A percentile compares a stretch with the other conserved stretches of the same genome.
Evolutionary conservation across 805 yeast species (phyloP).

Genomic region (Teunomyces funiuensis): DNA sequence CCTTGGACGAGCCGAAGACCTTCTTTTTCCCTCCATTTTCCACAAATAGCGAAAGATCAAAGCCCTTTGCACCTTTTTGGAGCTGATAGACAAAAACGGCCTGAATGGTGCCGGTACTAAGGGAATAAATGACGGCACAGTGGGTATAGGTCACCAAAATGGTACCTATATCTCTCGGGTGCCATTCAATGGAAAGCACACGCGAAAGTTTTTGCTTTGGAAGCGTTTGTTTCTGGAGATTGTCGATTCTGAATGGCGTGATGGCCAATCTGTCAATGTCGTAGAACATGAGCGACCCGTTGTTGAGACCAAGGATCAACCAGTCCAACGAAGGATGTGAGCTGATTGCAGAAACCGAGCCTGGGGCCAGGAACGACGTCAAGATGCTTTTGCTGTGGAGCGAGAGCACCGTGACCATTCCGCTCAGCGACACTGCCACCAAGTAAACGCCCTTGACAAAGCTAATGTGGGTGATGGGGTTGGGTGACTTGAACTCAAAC

Average conservation of each 20-base stretch:
- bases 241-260: conserved; percentile 66
- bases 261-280: conserved; percentile 77
- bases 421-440: conserved; percentile 63
- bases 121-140: conserved; percentile 66
- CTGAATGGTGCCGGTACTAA: conserved; percentile 60
- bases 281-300: conserved; percentile 68
- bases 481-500: conserved; percentile 51
- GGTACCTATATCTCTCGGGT: conserved; percentile 86
- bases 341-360: conserved; percentile 65
- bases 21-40: conserved; percentile 42
- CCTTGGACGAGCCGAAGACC: conserved; percentile 38
- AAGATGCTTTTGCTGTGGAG: conserved; percentile 61
- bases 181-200: conserved; percentile 69
- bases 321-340: conserved; percentile 89
- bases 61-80: conserved; percentile 69
- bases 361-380: conserved; percentile 60
- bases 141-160: conserved; percentile 71
- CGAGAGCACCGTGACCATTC: conserved; percentile 67
- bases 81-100: conserved; percentile 59
- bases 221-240: conserved; percentile 61
- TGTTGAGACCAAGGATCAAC: conserved; percentile 75
- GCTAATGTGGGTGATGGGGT: conserved; percentile 53
- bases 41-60: conserved; percentile 26
- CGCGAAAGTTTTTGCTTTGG: conserved; percentile 61
- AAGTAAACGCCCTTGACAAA: conserved; percentile 83